Conservation (phyloP, 495 filamentous ascomycete species). For the Penicillium paradoxum region DNA sequence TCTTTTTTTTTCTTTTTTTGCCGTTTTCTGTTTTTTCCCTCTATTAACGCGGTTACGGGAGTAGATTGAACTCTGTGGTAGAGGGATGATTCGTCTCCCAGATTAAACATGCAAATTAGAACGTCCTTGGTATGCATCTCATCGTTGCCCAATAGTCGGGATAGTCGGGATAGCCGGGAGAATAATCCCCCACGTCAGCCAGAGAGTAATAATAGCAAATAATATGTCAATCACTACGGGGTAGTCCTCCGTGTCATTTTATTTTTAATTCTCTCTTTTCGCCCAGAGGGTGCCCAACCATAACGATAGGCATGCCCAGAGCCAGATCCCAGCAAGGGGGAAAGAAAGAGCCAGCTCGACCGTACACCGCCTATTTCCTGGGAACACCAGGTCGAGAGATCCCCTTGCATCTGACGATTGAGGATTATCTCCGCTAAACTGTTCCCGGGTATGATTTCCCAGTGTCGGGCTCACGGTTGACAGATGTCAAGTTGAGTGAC, state of each 20-base stretch:
- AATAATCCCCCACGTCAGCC: not conserved
- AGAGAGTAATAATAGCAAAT: conserved; percentile 1
- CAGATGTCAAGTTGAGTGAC: conserved; percentile 11
- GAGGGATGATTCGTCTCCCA: too few relatives aligned
- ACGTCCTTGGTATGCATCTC: not conserved
- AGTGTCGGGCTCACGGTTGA: too few relatives aligned
- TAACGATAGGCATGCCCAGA: not conserved
- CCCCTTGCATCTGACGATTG: not conserved
- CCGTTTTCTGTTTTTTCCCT: too few relatives aligned
- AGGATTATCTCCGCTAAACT: not conserved
- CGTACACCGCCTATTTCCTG: conserved; percentile 2
- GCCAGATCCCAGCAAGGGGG: conserved; percentile 10
- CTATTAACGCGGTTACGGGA: too few relatives aligned
- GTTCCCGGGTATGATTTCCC: not conserved
- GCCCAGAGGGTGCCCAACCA: not conserved
- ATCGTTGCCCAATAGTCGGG: not conserved
- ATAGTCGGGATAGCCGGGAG: not conserved
- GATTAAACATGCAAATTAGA: too few relatives aligned
- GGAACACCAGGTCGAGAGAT: not conserved
- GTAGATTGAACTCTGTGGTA: too few relatives aligned
- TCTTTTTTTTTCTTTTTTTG: not conserved
- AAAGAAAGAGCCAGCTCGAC: not conserved
- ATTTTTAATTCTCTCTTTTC: not conserved
- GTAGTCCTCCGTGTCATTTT: too few relatives aligned
- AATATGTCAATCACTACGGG: too few relatives aligned